Evolutionary conservation across 306 rosid genomes (phyloP), one percentile per base, ranked within the genome.

Genomic region (Carpinus viminea): DNA sequence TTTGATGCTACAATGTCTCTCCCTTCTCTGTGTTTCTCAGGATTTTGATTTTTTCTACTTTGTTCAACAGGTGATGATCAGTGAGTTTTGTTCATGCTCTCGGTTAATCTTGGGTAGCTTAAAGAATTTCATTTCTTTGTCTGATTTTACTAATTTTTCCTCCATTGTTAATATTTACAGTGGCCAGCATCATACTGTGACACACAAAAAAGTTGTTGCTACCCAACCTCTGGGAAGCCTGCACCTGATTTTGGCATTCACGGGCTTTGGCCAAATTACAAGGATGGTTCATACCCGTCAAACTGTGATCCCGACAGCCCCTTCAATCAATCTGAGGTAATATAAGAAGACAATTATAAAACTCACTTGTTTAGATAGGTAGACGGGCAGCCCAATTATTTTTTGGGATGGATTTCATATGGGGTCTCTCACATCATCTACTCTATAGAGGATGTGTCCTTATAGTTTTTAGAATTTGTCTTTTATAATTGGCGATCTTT

Each of bases 121-220:
- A 65, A 17, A 36, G 46, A 16, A 34, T 3, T 38, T 36, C 71
- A 4, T 8, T 65, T 38, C 48, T 17, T 17, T 15, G 8, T 16
- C 31, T 24, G n/a, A 1, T 55, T 55, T 20, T 55, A 0, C 8
- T 8, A 2, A n/a, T 55, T 55, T 55, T 55, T 55, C 24, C 61
- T 0, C 8, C 61, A 20, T 55, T 55, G 21, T 21, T 26, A 11
- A 52, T 85, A 76, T 52, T 92, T 85, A 75, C 55, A 94, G 98
- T 94, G 98, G 98, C 98, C 96, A 46, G 98, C 96, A 48, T 88
- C 97, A 21, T 94, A 85, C 64, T 94, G 98, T 78, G 98, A 90
- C 74, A 74, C 92, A 17, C 16, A 82, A 75, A 80, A 84, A 12
- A 87, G 86, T 48, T 94, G 98, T 56, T 94, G 98, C 77, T 90